Evolutionary conservation across 345 rosid species (phyloP).

Genomic region (Boechera divaricarpa): DNA sequence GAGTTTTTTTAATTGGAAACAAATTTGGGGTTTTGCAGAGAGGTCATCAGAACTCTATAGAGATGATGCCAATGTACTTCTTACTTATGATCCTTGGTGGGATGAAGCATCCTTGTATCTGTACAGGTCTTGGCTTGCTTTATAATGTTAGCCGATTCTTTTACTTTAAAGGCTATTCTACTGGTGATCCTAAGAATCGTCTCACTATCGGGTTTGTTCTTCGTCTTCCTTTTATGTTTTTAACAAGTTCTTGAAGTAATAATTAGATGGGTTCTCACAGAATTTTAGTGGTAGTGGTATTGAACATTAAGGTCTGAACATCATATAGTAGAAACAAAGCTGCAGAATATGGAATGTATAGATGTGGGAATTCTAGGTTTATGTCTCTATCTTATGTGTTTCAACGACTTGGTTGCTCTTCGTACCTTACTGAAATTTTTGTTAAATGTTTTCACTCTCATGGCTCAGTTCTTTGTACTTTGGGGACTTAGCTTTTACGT

Average conservation of each 20-base stretch:
- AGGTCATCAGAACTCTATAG: constrained; percentile 95
- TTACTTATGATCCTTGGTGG: constrained; percentile 76
- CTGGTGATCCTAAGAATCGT: constrained; percentile 81
- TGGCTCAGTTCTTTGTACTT: neutral
- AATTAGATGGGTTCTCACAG: too few relatives aligned
- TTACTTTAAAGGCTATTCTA: constrained; percentile 86
- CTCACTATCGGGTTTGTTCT: constrained; percentile 70
- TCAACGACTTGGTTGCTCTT: neutral
- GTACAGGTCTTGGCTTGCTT: constrained; percentile 60
- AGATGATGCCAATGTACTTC: constrained; percentile 85
- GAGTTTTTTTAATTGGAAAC: neutral
- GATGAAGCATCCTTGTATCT: constrained; percentile 68
- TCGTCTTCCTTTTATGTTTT: too few relatives aligned
- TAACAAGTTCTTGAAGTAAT: too few relatives aligned
- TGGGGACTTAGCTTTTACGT: neutral
- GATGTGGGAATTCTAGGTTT: too few relatives aligned
- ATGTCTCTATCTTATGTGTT: too few relatives aligned
- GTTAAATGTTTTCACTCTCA: neutral
- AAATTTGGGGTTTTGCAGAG: constrained; percentile 44
- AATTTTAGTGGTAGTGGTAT: too few relatives aligned
- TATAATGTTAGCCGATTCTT: constrained; percentile 64
- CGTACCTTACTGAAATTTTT: neutral
- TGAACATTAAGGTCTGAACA: too few relatives aligned
- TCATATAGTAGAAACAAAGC: too few relatives aligned
- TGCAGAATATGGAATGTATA: too few relatives aligned